Evolutionary conservation across 805 yeast genomes (phyloP).

Genomic region (Jamesozyma gamospora): DNA sequence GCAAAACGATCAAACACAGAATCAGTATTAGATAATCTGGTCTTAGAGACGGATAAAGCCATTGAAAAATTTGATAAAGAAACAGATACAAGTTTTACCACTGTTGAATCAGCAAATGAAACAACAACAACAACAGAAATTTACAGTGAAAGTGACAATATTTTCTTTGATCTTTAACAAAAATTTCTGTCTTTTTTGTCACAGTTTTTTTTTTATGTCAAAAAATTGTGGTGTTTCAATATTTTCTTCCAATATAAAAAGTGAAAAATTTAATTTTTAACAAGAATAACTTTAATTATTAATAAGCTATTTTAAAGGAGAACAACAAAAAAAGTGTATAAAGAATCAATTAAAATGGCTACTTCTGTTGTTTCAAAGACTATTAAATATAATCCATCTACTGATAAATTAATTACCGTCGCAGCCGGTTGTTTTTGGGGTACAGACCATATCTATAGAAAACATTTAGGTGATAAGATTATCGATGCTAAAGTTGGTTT

Average conservation of each 20-base stretch:
- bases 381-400: constrained; percentile 34
- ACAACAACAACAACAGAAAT: neutral
- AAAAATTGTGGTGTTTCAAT: no score
- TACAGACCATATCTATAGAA: constrained; percentile 72
- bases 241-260: no score
- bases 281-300: no score
- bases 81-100: no score
- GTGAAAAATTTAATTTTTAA: no score
- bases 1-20: neutral
- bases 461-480: constrained; percentile 52
- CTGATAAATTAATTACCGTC: constrained; percentile 45
- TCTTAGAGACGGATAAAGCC: neutral
- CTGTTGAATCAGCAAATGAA: no score
- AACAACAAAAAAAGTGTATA: no score
- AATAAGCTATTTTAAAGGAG: neutral
- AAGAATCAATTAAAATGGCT: no score
- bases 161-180: no score
- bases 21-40: constrained; percentile 2
- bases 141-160: no score
- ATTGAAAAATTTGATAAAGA: neutral
- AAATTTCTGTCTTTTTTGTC: no score
- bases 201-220: no score
- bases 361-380: constrained; percentile 29
- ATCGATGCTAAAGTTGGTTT: constrained; percentile 80
- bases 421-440: constrained; percentile 84